A percentile compares a stretch with the other conserved stretches of the same genome.
phyloP scores from a whole-genome alignment of 2,329 filamentous ascomycete species.

The Fusarium musae region DNA sequence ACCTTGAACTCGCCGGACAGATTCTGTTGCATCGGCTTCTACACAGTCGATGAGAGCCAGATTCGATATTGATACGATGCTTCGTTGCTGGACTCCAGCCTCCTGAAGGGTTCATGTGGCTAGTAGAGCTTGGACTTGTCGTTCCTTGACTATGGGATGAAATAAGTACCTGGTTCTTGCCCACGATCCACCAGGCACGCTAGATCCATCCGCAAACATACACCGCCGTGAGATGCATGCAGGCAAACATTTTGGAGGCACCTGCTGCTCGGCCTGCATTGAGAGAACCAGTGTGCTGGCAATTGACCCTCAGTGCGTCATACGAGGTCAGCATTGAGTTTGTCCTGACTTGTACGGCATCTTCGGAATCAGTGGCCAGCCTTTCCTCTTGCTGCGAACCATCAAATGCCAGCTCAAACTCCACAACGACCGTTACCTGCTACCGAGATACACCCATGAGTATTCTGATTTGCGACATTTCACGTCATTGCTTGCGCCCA shows the following conservation, averaged over 20 bases:
- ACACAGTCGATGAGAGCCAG: background rate
- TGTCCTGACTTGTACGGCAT: slow-evolving; percentile 22
- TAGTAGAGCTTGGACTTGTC: slow-evolving; percentile 17
- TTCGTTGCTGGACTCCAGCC: background rate
- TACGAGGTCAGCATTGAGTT: slow-evolving; percentile 25
- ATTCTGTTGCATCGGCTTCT: background rate
- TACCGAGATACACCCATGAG: background rate
- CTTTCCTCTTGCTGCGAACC: slow-evolving; percentile 1
- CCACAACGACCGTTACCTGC: background rate
- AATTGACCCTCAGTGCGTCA: slow-evolving; percentile 20
- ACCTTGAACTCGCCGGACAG: background rate
- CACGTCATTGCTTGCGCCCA: slow-evolving; percentile 32
- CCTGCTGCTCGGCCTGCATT: slow-evolving; percentile 4
- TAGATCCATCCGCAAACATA: slow-evolving; percentile 17
- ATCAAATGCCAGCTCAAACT: slow-evolving; percentile 2
- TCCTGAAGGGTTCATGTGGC: slow-evolving; percentile 10
- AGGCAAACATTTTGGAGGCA: slow-evolving; percentile 7
- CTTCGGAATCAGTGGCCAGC: slow-evolving; percentile 22
- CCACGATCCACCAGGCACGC: slow-evolving; percentile 15
- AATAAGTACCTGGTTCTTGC: slow-evolving; percentile 3
- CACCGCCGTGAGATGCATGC: slow-evolving; percentile 29
- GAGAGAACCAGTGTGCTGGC: slow-evolving; percentile 2
- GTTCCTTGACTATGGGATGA: slow-evolving; percentile 16
- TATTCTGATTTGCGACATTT: background rate
- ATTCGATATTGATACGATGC: slow-evolving; percentile 3